Percentiles rank a stretch among this genome's conserved stretches.
Evolutionary conservation across 768 basidiomycete species (phyloP).

Genomic region (Mycena metata): DNA sequence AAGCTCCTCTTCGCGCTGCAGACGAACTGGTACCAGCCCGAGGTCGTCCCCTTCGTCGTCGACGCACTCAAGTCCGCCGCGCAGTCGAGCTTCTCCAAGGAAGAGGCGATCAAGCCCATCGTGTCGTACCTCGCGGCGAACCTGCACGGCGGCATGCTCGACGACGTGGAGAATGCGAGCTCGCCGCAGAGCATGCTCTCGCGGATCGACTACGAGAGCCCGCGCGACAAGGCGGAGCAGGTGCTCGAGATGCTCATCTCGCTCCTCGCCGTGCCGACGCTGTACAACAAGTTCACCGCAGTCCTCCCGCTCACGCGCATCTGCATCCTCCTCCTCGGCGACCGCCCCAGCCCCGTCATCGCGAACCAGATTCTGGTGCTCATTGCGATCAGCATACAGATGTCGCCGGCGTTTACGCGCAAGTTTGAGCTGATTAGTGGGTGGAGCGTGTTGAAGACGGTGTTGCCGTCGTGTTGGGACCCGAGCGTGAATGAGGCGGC

Average conservation of each 20-base stretch:
- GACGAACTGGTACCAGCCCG: slow-evolving; percentile 78
- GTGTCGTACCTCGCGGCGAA: slow-evolving; percentile 90
- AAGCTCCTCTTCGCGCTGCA: slow-evolving; percentile 88
- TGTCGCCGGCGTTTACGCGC: slow-evolving; percentile 74
- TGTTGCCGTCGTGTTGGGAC: slow-evolving; percentile 81
- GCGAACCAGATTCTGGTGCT: slow-evolving; percentile 72
- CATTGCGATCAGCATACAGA: slow-evolving; percentile 66
- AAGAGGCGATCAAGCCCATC: slow-evolving; percentile 86
- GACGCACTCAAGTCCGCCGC: slow-evolving; percentile 73
- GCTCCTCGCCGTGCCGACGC: slow-evolving; percentile 67
- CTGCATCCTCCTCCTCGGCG: slow-evolving; percentile 82
- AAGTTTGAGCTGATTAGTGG: slow-evolving; percentile 91
- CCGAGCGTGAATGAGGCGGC: slow-evolving; percentile 73
- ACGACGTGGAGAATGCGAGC: slow-evolving; percentile 38
- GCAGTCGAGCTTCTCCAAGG: slow-evolving; percentile 76
- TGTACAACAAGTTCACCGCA: slow-evolving; percentile 78
- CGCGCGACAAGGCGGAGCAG: slow-evolving; percentile 74
- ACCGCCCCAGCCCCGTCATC: slow-evolving; percentile 73
- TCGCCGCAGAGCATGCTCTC: slow-evolving; percentile 74
- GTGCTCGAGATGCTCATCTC: slow-evolving; percentile 76
- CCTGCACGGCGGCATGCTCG: slow-evolving; percentile 55
- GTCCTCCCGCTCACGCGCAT: slow-evolving; percentile 85
- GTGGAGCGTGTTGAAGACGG: slow-evolving; percentile 80
- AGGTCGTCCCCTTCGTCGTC: slow-evolving; percentile 63
- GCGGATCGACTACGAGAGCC: slow-evolving; percentile 62